Base-by-base conservation (phyloP, 2,329 filamentous ascomycete species). In the Triangularia verruculosa region DNA sequence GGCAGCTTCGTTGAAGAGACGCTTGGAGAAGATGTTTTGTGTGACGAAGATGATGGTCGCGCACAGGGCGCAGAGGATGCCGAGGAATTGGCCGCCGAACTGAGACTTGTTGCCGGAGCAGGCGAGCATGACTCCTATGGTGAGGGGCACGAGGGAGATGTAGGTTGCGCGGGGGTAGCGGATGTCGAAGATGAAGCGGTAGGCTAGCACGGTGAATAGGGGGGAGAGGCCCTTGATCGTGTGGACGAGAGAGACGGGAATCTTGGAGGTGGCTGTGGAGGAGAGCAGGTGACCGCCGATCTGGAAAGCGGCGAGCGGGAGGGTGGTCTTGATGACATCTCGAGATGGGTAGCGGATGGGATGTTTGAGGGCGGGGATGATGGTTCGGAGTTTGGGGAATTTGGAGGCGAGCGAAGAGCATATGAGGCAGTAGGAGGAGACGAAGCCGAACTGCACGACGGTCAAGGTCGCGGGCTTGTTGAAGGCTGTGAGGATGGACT, bases 1-100 rank as follows among this genome's bases (percentile, higher is more conserved):
- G 6, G 92, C 89, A 6, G 92, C 92, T 74, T 97, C 93, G 75
- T 97, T 99, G 82, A 99, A 99, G 9, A 99, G 87, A 69, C 92
- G 92, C 78, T 99, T 99, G 20, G 94, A 98, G 69, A 97, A 96
- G 63, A 99, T 99, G 74, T 99, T 99, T 74, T 99, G 95, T 0
- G 93, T 95, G 34, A 99, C 95, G 73, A 99, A 99, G 68, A 98
- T 90, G 62, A 98, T 81, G 7, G 95, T 92, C n/a, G 92, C 93
- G 32, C 92, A 80, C 39, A 99, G 89, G 3, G 95, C 93, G 72
- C 93, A 94, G 11, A 94, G 72, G 17, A 99, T 90, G n/a, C 95
- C 95, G 59, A 95, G 84, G 67, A 97, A 85, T 73, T 99, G 93
- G 28, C 91, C 94, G 22, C 87, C 89, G 70, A 96, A 93, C 4